Conservation (phyloP, 352 stramenopile species). For the Phytophthora litchii region DNA sequence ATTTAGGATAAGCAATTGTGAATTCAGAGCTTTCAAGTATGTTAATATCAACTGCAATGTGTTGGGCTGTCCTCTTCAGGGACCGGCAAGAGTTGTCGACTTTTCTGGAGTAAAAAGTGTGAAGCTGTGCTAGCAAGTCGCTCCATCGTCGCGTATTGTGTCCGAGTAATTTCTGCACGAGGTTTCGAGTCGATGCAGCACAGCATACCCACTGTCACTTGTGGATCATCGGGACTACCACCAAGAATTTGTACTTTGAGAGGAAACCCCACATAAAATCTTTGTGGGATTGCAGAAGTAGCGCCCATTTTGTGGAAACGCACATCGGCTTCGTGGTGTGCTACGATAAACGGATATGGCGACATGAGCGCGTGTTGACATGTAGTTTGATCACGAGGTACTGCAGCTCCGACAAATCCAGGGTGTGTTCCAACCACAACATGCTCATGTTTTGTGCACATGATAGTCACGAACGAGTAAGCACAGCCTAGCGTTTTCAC, state of each 20-base stretch:
- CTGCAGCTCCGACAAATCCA: conserved; percentile 23
- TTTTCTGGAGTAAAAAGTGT: conserved; percentile 29
- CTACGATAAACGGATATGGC: conserved; percentile 45
- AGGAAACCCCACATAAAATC: conserved; percentile 70
- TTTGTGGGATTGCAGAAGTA: conserved; percentile 34
- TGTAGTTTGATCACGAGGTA: conserved; percentile 54
- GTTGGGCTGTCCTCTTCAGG: not conserved
- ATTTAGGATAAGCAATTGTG: too few relatives aligned
- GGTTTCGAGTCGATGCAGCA: conserved; percentile 36
- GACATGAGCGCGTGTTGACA: conserved; percentile 67
- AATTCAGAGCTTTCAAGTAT: not conserved
- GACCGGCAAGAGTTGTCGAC: not conserved
- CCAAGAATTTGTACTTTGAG: conserved; percentile 21
- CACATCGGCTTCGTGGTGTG: conserved; percentile 64
- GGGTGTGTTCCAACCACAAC: conserved; percentile 42
- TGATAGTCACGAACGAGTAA: conserved; percentile 54
- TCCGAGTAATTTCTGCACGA: conserved; percentile 30
- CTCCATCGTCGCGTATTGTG: conserved; percentile 42
- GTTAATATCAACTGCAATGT: not conserved
- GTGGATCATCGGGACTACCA: not conserved
- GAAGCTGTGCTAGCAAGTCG: conserved; percentile 24
- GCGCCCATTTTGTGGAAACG: conserved; percentile 44
- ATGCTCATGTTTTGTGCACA: conserved; percentile 46
- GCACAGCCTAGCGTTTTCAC: conserved; percentile 51
- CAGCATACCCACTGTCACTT: conserved; percentile 32